phyloP scores from a whole-genome alignment of 1,284 basidiomycete species.

The Fistulinella staudtii region DNA sequence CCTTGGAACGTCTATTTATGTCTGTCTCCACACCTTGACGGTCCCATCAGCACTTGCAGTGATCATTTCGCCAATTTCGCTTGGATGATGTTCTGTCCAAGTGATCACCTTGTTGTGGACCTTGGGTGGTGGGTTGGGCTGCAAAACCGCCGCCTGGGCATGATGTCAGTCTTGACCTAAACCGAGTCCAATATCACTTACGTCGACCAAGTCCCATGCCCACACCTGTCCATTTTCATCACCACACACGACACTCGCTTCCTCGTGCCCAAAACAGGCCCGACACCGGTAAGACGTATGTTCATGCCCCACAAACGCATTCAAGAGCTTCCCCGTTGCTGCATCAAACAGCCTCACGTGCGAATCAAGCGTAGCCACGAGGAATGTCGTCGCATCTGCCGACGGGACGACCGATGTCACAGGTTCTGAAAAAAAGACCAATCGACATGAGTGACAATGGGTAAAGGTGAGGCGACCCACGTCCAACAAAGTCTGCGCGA shows the following conservation, averaged over 20 bases:
- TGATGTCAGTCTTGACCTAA: slow-evolving; percentile 1
- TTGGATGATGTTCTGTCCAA: slow-evolving; percentile 87
- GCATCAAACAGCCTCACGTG: slow-evolving; percentile 85
- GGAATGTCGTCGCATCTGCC: slow-evolving; percentile 68
- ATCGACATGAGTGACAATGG: neutral
- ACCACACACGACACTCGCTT: slow-evolving; percentile 80
- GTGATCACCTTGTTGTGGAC: slow-evolving; percentile 83
- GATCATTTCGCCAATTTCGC: slow-evolving; percentile 76
- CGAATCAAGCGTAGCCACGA: slow-evolving; percentile 82
- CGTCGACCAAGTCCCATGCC: slow-evolving; percentile 91
- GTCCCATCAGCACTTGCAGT: slow-evolving; percentile 86
- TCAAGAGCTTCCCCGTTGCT: slow-evolving; percentile 78
- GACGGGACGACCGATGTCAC: slow-evolving; percentile 80
- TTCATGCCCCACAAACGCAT: slow-evolving; percentile 77
- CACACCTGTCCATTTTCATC: slow-evolving; percentile 88
- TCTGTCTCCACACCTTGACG: slow-evolving; percentile 74
- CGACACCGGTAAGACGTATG: slow-evolving; percentile 77
- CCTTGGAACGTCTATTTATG: slow-evolving; percentile 14
- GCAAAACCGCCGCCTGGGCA: slow-evolving; percentile 59
- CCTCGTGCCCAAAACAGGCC: slow-evolving; percentile 79
- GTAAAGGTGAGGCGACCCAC: slow-evolving; percentile 39
- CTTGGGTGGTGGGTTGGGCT: slow-evolving; percentile 64
- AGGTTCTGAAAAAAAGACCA: slow-evolving; percentile 53
- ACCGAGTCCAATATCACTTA: slow-evolving; percentile 39
- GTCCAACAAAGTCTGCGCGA: slow-evolving; percentile 83